Base-by-base conservation (phyloP, 2,329 filamentous ascomycete species). In the Exserohilum rostratum region DNA sequence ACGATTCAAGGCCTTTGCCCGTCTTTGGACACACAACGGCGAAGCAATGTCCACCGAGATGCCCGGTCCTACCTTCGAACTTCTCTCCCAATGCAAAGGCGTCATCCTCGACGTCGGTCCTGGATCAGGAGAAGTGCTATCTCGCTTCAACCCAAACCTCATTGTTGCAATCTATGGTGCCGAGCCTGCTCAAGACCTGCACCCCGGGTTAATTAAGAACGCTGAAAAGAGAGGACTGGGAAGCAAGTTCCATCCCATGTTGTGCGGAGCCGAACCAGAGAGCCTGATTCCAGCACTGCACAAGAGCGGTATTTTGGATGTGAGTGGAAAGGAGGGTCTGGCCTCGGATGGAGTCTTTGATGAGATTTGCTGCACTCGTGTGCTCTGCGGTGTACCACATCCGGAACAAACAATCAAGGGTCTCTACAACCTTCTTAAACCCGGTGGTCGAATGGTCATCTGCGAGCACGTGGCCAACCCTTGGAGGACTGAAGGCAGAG, bases 381-480 rank as follows among this genome's bases (percentile, higher is more conserved):
- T 85, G 1, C 69, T 86, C 2, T 86, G 84, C 58, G 81, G 81
- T 3, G 80, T 86, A 7, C 80, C 82, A 0, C 66, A 78, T 37
- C 74, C 79, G 18, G 73, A 79, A 43, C 69, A 76, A 45, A 82
- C 81, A 2, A 73, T 79, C 13, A 64, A 67, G 1, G 77, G 78
- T 1, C 58, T 86, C 33, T 84, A 85, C 64, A 62, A 62, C 0
- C 63, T 85, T 55, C 65, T 86, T 34, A 81, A 80, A 55, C 83
- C 83, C 0, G 83, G 84, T 2, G 84, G 84, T 0, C 71, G 81
- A 50, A 67, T 86, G 71, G 70, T 86, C 15, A 72, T 85, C 22
- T 80, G 78, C 46, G 84, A 86, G 67, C 84, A 86, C 72, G 79
- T 84, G 11, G 77, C 73, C 20, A 84, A 83, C 61, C 78, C 79